These are phyloP conservation scores for Dillenia turbinata DNA, from an alignment of 164 flowering plant genomes.

Conservation along the genomic window DNA sequence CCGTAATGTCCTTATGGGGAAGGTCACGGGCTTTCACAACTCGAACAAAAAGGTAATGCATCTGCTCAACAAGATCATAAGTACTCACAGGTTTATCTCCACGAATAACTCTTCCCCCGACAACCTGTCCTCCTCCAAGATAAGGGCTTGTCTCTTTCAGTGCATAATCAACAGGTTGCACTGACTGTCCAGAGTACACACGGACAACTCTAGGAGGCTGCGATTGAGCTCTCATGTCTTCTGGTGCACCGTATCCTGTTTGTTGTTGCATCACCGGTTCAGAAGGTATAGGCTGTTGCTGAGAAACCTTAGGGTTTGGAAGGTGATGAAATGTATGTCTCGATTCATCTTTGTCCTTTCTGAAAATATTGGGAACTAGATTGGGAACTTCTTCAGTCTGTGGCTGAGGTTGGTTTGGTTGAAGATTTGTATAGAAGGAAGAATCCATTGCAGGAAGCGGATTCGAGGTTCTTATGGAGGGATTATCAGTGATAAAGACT, in stretches of 20 bases:
- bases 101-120: slow-evolving; percentile 49
- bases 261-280: slow-evolving; percentile 11
- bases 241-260: slow-evolving; percentile 8
- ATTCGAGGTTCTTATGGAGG: slow-evolving; percentile 49
- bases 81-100: slow-evolving; percentile 25
- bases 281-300: slow-evolving; percentile 2
- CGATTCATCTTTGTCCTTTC: slow-evolving; percentile 21
- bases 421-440: slow-evolving; percentile 10
- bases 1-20: not conserved
- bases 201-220: slow-evolving; percentile 22
- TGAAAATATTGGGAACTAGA: slow-evolving; percentile 2
- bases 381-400: slow-evolving; percentile 2
- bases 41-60: slow-evolving; percentile 29
- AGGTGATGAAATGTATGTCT: slow-evolving; percentile 72
- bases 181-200: slow-evolving; percentile 28
- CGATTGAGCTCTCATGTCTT: slow-evolving; percentile 27
- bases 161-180: slow-evolving; percentile 39
- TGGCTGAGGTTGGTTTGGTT: slow-evolving; percentile 12
- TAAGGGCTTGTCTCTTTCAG: slow-evolving; percentile 77
- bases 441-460: slow-evolving; percentile 43
- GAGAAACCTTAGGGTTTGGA: slow-evolving; percentile 32
- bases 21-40: slow-evolving; percentile 26
- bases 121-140: slow-evolving; percentile 62
- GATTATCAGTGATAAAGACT: slow-evolving; percentile 70
- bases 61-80: slow-evolving; percentile 38